Percentiles rank a stretch among this genome's conserved stretches.
phyloP scores from a whole-genome alignment of 1,284 basidiomycete species.

The Coniferiporia weirii region DNA sequence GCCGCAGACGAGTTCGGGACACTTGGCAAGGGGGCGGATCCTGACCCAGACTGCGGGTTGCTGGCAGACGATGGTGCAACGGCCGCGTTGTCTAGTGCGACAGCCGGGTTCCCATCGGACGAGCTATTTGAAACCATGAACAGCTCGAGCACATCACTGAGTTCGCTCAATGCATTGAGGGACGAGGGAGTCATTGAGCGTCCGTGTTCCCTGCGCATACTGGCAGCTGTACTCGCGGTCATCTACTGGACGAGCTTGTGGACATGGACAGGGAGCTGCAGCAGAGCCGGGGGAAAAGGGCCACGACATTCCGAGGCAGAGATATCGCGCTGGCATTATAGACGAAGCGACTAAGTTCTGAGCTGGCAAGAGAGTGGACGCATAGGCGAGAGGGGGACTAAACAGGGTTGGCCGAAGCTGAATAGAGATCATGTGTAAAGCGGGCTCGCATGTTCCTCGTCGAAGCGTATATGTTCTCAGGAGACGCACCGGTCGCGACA shows the following conservation, averaged over 20 bases:
- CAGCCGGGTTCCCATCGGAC: background rate
- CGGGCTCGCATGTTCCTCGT: background rate
- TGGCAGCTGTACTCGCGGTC: background rate
- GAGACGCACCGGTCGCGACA: constrained; percentile 11
- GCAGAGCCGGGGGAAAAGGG: background rate
- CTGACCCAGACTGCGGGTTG: background rate
- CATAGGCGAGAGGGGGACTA: background rate
- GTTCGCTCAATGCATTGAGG: too few relatives aligned
- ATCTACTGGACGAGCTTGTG: background rate
- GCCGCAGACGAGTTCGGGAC: background rate
- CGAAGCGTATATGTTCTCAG: constrained; percentile 13
- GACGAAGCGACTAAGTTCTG: constrained; percentile 7
- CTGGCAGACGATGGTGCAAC: background rate
- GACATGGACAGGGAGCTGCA: constrained; percentile 2
- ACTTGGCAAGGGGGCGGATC: background rate
- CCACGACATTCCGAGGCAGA: background rate
- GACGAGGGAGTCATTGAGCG: background rate
- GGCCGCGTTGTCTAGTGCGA: background rate
- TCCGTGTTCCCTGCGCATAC: background rate
- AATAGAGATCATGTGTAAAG: constrained; percentile 1
- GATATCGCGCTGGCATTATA: background rate
- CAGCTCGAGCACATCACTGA: background rate
- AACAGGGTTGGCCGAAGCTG: background rate
- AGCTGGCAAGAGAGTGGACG: constrained; percentile 5
- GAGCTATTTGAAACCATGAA: background rate